Evolutionary conservation across 371 early-diverging fungal genomes (phyloP).

Genomic region (Lichtheimia ramosa): DNA sequence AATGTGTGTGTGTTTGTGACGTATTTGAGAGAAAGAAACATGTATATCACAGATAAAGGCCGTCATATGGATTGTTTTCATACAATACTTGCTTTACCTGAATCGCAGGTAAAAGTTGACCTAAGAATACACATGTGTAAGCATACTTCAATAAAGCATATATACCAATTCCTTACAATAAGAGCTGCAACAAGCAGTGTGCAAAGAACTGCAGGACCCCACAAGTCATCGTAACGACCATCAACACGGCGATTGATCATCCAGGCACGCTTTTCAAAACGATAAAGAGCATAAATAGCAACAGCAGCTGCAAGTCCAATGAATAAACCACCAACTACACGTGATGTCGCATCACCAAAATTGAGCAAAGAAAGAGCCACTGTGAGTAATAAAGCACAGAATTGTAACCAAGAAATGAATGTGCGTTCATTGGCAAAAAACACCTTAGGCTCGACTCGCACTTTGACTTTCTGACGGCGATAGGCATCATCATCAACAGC

Average conservation of each 20-base stretch:
- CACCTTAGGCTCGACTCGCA: slow-evolving; percentile 96
- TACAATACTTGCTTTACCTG: slow-evolving; percentile 3
- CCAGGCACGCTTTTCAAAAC: slow-evolving; percentile 89
- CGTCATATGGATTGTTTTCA: no score
- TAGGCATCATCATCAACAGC: slow-evolving; percentile 5
- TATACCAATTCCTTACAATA: slow-evolving; percentile 20
- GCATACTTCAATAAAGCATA: no score
- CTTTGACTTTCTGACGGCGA: slow-evolving; percentile 19
- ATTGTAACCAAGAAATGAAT: slow-evolving; percentile 89
- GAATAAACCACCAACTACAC: slow-evolving; percentile 76
- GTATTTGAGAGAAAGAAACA: no score
- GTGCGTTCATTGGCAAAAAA: slow-evolving; percentile 99
- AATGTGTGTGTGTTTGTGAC: no score
- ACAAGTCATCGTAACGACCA: slow-evolving; percentile 64
- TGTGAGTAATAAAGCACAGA: slow-evolving; percentile 68
- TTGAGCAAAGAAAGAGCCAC: slow-evolving; percentile 77
- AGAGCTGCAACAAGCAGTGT: slow-evolving; percentile 72
- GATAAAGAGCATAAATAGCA: slow-evolving; percentile 65
- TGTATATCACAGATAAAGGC: no score
- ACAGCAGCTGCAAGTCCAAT: slow-evolving; percentile 69
- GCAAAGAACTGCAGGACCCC: slow-evolving; percentile 87
- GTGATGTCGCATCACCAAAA: slow-evolving; percentile 72
- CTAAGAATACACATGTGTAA: not conserved
- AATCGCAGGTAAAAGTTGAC: slow-evolving; percentile 28
- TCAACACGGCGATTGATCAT: slow-evolving; percentile 63